Base-by-base conservation (phyloP, 164 flowering plant genomes). In the Vitis amurensis region DNA sequence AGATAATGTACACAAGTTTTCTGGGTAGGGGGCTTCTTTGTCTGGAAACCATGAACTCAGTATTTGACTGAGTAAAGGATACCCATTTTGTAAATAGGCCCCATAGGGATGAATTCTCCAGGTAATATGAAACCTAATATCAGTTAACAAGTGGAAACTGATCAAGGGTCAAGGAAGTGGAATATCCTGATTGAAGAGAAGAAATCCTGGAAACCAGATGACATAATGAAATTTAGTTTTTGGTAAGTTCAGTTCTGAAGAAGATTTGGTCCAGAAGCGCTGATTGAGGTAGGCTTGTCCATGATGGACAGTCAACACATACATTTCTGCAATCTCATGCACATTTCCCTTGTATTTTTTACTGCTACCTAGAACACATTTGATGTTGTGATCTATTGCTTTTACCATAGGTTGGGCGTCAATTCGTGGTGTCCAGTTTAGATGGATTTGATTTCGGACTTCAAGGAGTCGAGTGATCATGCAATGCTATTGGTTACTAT, bases 321-420 rank as follows among this genome's bases (percentile, higher is more conserved):
- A 67, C 29, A 60, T 69, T 72, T 80, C 72, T 74, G 66, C 70
- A 62, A 63, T 68, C 71, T 66, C 69, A 58, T 73, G 19, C 47
- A 44, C 53, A 49, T 55, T 48, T 79, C 66, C 74, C 68, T 66
- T 62, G 61, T 30, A 19, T 29, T 55, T 72, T 60, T 9, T 64
- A 23, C 69, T 55, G 7, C 55, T 64, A 68, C 19, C 48, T 37
- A 65, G 78, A 70, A 64, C 56, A 62, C 73, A 78, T 76, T 86
- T 89, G 89, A 88, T 86, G 74, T 73, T 71, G 81, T 84, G 81
- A 66, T 83, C 55, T 86, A 80, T 81, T 89, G 82, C 78, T 89
- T 80, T 84, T 81, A 85, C 88, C 80, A 79, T 83, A 87, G 84
- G 81, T 76, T 83, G 84, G 79, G 69, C 81, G 31, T 72, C 71